phyloP scores from a whole-genome alignment of 1,139 yeast species.

The Taphrina wiesneri region DNA sequence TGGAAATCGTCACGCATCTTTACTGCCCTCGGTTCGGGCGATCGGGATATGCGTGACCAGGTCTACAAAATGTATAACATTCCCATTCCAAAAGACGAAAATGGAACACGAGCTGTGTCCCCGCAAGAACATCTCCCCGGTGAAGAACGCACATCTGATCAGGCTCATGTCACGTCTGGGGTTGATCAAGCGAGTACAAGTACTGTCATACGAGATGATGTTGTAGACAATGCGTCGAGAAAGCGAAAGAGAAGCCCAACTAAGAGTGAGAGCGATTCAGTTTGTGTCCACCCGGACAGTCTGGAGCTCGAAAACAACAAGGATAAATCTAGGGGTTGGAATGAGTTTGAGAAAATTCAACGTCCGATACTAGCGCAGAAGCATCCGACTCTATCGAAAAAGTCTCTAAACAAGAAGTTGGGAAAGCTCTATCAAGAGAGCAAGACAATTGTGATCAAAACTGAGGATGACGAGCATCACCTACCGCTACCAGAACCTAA shows the following conservation, averaged over 20 bases:
- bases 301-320: not conserved
- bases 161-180: not conserved
- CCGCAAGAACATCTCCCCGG: not conserved
- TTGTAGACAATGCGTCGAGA: not conserved
- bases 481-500: not conserved
- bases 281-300: not conserved
- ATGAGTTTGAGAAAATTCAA: not conserved
- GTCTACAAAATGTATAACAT: not conserved
- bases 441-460: not conserved
- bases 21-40: not conserved
- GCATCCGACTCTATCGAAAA: not conserved
- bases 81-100: not conserved
- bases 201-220: not conserved
- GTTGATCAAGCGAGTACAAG: not conserved
- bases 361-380: not conserved
- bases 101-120: not conserved
- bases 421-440: conserved; percentile 1
- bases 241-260: not conserved
- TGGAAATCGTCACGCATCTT: conserved; percentile 1
- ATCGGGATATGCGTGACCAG: not conserved
- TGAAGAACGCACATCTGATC: not conserved
- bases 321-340: not conserved
- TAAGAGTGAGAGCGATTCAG: no score
- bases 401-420: not conserved
- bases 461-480: not conserved